Evolutionary conservation across 2,329 filamentous ascomycete genomes (phyloP), one percentile per base, ranked within the genome.

Genomic region (Phoma herbarum): DNA sequence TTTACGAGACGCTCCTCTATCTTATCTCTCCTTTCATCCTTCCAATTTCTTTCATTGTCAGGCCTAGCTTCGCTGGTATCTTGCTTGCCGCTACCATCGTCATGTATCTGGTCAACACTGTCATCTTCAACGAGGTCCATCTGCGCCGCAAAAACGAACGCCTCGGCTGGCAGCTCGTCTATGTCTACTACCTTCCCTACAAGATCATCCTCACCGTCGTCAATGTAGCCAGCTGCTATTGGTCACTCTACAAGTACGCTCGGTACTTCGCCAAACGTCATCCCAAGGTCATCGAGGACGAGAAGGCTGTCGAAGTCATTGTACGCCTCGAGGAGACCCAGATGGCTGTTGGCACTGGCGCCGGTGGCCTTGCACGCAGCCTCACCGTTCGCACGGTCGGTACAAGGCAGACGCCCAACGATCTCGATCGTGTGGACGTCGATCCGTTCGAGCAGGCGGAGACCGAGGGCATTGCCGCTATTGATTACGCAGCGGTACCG

Each of bases 101-200:
- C 12, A 71, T 83, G 67, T 82, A 83, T 57, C 65, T 79, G 43
- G 35, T 80, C 63, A 79, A 80, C 66, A 75, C 76, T 45, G 60
- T 80, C 11, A 73, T 83, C 41, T 83, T 83, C 73, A 83, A 83
- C 66, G 80, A 81, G 64, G 63, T 83, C 1, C 81, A 83, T 53
- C 73, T 83, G 1, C 77, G 81, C 10, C 60, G 71, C 29, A 80
- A 82, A 52, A 78, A 79, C 7, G 80, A 82, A 66, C 75, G 77
- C 33, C 70, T 83, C 11, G 70, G 70, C 37, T 79, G 73, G 69
- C 67, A 68, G 8, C 71, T 79, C 4, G 46, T 73, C 16, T 68
- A 69, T 74, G 14, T 80, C 3, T 83, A 80, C 66, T 83, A 83
- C 62, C 76, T 77, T 26, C 75, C 74, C 79, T 59, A 81, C 69